These are phyloP conservation scores for Lactarius sanguifluus DNA, from an alignment of 768 basidiomycete species.

Conservation along the genomic window DNA sequence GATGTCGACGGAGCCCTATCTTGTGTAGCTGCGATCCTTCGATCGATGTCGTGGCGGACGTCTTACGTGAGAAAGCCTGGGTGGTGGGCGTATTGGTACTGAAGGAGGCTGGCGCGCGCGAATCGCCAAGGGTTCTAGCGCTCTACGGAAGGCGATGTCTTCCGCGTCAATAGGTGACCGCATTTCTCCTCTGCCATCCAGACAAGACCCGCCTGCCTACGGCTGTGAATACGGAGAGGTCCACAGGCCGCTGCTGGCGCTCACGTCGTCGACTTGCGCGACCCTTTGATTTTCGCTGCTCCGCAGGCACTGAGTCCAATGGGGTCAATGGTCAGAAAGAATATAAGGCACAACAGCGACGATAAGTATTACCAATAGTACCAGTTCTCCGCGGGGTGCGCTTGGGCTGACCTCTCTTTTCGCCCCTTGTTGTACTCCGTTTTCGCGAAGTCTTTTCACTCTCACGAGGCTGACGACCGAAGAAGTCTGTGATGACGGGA, in stretches of 20 bases:
- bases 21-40: background rate
- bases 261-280: constrained; percentile 15
- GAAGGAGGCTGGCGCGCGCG: constrained; percentile 2
- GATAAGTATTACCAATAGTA: constrained; percentile 1
- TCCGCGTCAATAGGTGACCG: constrained; percentile 47
- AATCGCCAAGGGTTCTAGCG: constrained; percentile 11
- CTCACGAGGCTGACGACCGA: constrained; percentile 2
- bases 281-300: background rate
- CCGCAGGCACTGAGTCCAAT: background rate
- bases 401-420: constrained; percentile 5
- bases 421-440: background rate
- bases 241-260: constrained; percentile 34
- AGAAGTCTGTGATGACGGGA: constrained; percentile 22
- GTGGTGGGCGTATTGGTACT: constrained; percentile 5
- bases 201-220: constrained; percentile 41
- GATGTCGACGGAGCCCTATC: constrained; percentile 1
- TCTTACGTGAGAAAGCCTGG: background rate
- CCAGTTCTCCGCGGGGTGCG: background rate
- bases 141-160: constrained; percentile 37
- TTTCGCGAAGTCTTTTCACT: constrained; percentile 11
- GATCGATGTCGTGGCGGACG: background rate
- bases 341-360: background rate
- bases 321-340: background rate
- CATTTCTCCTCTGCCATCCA: constrained; percentile 36
- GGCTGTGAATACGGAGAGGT: constrained; percentile 42